Percentiles rank a stretch among this genome's conserved stretches.
Evolutionary conservation across 2,329 filamentous ascomycete genomes (phyloP).

Genomic region (Curvularia sp.): DNA sequence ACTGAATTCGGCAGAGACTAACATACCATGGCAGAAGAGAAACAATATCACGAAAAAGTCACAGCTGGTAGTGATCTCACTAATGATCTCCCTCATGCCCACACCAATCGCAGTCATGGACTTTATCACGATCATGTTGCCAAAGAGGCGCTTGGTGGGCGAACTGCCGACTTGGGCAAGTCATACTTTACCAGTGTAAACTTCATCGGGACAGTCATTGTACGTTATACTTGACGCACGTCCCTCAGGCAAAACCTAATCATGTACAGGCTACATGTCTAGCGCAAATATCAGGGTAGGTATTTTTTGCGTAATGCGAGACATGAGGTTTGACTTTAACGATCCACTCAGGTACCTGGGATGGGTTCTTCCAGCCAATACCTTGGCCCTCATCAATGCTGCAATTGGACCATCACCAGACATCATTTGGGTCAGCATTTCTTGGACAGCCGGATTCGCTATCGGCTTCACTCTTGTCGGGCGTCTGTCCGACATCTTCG

Average conservation of each 20-base stretch:
- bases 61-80: conserved; percentile 9
- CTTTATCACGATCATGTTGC: conserved; percentile 43
- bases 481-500: conserved; percentile 51
- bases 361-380: conserved; percentile 43
- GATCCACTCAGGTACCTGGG: conserved; percentile 29
- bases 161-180: conserved; percentile 33
- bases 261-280: conserved; percentile 38
- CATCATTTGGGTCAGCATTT: conserved; percentile 50
- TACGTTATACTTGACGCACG: conserved; percentile 21
- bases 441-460: conserved; percentile 46
- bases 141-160: conserved; percentile 38
- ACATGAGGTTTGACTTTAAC: background rate
- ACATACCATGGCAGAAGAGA: conserved; percentile 33
- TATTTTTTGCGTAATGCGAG: background rate
- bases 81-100: conserved; percentile 16
- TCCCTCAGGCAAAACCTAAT: background rate
- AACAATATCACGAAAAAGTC: conserved; percentile 24
- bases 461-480: conserved; percentile 51
- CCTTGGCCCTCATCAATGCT: conserved; percentile 46
- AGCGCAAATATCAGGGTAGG: conserved; percentile 38
- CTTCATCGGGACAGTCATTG: conserved; percentile 44
- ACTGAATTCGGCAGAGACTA: background rate
- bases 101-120: conserved; percentile 20
- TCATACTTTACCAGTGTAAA: conserved; percentile 36
- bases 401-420: conserved; percentile 50